Percentiles rank a stretch among this genome's conserved stretches.
Evolutionary conservation across 169 alveolate species (phyloP).

Genomic region (Eimeria sp.): DNA sequence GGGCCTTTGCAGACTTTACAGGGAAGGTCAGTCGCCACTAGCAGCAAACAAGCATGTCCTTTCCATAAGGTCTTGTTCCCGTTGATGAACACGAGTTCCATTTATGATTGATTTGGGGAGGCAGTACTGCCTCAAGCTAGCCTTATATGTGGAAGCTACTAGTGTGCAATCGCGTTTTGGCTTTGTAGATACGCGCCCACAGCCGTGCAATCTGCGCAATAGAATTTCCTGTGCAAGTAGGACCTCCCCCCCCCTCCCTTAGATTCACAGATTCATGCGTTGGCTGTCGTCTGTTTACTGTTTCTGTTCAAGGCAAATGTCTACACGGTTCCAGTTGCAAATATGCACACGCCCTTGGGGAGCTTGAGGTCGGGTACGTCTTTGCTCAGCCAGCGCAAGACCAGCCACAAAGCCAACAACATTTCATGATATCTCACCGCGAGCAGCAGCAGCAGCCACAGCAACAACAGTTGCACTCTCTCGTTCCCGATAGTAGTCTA

Average conservation of each 20-base stretch:
- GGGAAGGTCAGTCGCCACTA: slow-evolving; percentile 64
- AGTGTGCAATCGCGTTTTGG: not conserved
- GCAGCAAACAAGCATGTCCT: not conserved
- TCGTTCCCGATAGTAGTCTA: slow-evolving; percentile 33
- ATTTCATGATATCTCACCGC: slow-evolving; percentile 33
- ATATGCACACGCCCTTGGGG: slow-evolving; percentile 74
- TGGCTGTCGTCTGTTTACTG: not conserved
- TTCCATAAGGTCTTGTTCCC: not conserved
- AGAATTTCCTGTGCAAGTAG: not conserved
- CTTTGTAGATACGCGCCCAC: not conserved
- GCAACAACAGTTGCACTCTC: slow-evolving; percentile 41
- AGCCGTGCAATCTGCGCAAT: not conserved
- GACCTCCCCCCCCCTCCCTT: not conserved
- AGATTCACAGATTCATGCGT: not conserved
- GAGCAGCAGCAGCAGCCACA: slow-evolving; percentile 40
- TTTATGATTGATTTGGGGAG: not conserved
- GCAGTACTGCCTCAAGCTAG: not conserved
- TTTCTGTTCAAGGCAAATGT: slow-evolving; percentile 54
- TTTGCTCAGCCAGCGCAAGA: slow-evolving; percentile 66
- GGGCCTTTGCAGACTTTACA: slow-evolving; percentile 71
- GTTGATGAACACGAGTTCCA: not conserved
- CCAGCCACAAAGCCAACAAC: slow-evolving; percentile 63
- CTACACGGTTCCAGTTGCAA: slow-evolving; percentile 72
- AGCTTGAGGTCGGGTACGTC: slow-evolving; percentile 75
- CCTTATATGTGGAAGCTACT: not conserved